Evolutionary conservation across 345 rosid species (phyloP).

Genomic region (Populus nigra): DNA sequence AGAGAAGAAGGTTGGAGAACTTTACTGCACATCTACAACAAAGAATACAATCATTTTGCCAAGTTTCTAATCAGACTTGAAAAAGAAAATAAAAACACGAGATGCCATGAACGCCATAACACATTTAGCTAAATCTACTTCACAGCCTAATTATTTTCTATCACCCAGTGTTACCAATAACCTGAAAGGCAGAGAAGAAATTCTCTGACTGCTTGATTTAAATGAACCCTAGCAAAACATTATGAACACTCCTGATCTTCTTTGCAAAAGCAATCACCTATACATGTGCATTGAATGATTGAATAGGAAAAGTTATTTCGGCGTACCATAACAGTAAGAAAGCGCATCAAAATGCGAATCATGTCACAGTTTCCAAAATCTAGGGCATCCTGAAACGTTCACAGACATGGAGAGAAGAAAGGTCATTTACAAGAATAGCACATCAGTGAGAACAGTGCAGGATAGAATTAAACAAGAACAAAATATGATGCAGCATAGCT

Average conservation of each 20-base stretch:
- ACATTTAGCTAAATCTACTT: no score
- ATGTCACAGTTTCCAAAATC: constrained; percentile 63
- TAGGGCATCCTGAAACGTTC: constrained; percentile 61
- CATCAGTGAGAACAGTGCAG: background rate
- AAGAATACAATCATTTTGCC: background rate
- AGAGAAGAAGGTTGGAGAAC: constrained; percentile 87
- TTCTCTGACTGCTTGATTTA: no score
- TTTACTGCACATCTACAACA: constrained; percentile 85
- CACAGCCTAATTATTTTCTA: no score
- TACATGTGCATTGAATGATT: background rate
- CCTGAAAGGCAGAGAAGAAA: no score
- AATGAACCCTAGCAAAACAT: no score
- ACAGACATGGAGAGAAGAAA: background rate
- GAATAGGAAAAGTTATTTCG: constrained; percentile 9
- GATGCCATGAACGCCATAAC: no score
- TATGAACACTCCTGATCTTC: no score
- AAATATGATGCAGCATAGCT: background rate
- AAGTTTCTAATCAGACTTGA: background rate
- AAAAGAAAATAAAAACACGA: background rate
- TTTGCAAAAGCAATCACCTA: no score
- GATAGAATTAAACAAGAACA: background rate
- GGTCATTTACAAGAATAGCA: background rate
- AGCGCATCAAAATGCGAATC: constrained; percentile 82
- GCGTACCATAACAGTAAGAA: constrained; percentile 79
- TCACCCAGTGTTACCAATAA: no score